phyloP scores from a whole-genome alignment of 306 rosid genomes.

The Cicer arietinum region DNA sequence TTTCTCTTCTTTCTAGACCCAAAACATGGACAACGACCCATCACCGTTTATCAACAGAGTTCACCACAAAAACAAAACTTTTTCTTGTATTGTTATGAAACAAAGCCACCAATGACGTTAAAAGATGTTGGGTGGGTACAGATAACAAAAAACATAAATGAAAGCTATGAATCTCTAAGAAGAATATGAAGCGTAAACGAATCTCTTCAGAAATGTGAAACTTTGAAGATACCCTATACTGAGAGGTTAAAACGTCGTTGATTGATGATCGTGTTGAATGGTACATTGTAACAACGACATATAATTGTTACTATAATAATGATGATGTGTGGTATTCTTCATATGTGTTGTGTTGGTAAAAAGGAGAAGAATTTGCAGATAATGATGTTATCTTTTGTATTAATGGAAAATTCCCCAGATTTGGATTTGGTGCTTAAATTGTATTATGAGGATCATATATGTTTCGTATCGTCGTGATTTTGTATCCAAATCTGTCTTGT shows the following conservation, averaged over 20 bases:
- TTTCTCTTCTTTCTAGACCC: slow-evolving; percentile 44
- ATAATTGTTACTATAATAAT: background rate
- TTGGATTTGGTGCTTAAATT: background rate
- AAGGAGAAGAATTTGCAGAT: slow-evolving; percentile 24
- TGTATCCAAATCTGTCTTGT: slow-evolving; percentile 14
- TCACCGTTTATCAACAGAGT: slow-evolving; percentile 35
- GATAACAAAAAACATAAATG: background rate
- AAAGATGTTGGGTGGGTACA: slow-evolving; percentile 6
- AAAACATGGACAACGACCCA: slow-evolving; percentile 51
- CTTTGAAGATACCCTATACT: background rate
- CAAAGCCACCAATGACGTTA: slow-evolving; percentile 17
- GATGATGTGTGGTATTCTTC: background rate
- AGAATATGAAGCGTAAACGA: slow-evolving; percentile 11
- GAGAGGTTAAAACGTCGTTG: slow-evolving; percentile 12
- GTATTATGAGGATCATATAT: background rate
- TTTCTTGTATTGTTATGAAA: background rate
- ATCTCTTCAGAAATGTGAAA: background rate
- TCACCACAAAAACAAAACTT: slow-evolving; percentile 20
- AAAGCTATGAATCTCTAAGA: slow-evolving; percentile 29
- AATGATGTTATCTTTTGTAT: background rate
- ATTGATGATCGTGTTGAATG: slow-evolving; percentile 10
- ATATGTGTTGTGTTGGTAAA: background rate
- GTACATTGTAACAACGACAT: background rate
- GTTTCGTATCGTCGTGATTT: background rate
- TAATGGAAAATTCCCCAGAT: background rate